phyloP scores from a whole-genome alignment of 2,329 filamentous ascomycete genomes.

The Ophiostoma pallidulum region DNA sequence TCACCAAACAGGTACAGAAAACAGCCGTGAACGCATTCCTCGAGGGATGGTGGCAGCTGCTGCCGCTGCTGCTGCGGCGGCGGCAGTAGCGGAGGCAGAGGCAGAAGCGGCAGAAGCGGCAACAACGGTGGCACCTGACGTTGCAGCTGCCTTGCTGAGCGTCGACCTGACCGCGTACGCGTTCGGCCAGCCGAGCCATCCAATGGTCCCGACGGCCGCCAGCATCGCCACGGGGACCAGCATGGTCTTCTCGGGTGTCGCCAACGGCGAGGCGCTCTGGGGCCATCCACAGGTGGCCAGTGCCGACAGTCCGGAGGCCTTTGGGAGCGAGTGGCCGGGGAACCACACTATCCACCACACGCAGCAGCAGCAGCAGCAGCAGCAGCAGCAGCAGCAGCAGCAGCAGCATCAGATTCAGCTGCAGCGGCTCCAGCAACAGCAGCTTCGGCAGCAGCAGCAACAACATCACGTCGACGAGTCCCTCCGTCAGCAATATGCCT shows the following conservation, averaged over 20 bases:
- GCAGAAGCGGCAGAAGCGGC: background rate
- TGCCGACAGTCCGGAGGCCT: slow-evolving; percentile 30
- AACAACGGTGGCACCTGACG: background rate
- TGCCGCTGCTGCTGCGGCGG: too few species aligned
- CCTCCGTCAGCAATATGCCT: background rate
- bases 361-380: background rate
- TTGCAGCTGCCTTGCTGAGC: background rate
- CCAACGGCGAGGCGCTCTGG: slow-evolving; percentile 40
- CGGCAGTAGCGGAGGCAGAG: too few species aligned
- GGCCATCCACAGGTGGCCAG: slow-evolving; percentile 23
- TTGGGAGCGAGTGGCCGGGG: background rate
- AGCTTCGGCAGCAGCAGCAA: background rate
- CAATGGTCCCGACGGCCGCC: background rate
- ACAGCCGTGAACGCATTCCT: background rate
- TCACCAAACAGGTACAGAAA: background rate
- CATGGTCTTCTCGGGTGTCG: slow-evolving; percentile 38
- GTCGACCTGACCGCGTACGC: slow-evolving; percentile 4
- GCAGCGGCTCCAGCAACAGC: background rate
- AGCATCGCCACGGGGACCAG: slow-evolving; percentile 15
- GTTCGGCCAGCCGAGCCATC: background rate
- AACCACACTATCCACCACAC: background rate
- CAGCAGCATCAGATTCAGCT: background rate
- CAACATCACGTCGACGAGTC: background rate
- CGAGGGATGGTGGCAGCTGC: background rate
- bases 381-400: slow-evolving; percentile 1